Evolutionary conservation across 805 yeast species (phyloP), one percentile per base, ranked within the genome.

Genomic region (Saccharomycopsis microspora): DNA sequence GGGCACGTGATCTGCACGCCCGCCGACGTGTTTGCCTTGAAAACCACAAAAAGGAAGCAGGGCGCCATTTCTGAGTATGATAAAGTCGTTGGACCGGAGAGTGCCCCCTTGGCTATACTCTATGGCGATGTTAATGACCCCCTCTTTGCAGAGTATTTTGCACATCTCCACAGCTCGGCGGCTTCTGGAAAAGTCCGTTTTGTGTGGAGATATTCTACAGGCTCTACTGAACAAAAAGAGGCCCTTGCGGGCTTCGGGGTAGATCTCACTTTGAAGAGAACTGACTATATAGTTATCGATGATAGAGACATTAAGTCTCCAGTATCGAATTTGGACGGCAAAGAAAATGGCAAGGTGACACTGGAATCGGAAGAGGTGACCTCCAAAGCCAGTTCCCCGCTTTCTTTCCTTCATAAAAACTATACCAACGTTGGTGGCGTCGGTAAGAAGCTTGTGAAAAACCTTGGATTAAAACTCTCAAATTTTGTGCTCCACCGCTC

Each of bases 21-120:
- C 3, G 85, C 77, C 47, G 95, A 83, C 49, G 72, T 87, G 1
- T 93, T 76, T 61, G 95, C 96, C 3, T 68, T 93, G 48, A 81
- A 82, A 60, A 75, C 86, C 0, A 67, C 67, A 30, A 64, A 43
- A 5, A 28, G 1, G 29, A 11, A 37, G 4, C 36, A 27, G 7
- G 44, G 41, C 27, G 37, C 27, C 7, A 31, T 33, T 11, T 19
- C 27, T 5, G 28, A 33, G 30, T 28, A 32, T 11, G 97, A 90
- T 57, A 69, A 87, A 48, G 65, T 82, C 0, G 68, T 85, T 43
- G 94, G 94, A 0, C 42, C 53, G 3, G 59, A 58, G 6, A 42
- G 53, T 4, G 58, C 63, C 2, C 90, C 93, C 0, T 48, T 78
- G 39, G 67, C 82, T 11, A 60, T 80, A 0, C 64, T 89, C 3